Evolutionary conservation across 176 grass and related monocot genomes (phyloP).

Genomic region (Chrysopogon serrulatus): DNA sequence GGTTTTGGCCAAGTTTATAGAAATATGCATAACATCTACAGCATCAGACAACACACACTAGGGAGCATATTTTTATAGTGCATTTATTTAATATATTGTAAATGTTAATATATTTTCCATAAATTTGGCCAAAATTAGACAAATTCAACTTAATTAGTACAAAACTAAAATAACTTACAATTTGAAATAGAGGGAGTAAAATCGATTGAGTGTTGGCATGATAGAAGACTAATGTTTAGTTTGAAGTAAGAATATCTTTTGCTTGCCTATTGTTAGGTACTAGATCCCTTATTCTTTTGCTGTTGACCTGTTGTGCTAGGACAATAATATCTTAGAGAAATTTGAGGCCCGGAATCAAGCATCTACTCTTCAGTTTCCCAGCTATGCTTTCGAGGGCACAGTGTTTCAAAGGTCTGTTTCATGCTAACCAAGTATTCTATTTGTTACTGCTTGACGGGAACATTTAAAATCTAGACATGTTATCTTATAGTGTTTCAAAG

Average conservation of each 20-base stretch:
- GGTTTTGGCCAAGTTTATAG: too few species aligned
- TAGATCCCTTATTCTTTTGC: background rate
- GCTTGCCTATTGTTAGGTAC: background rate
- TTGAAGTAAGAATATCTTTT: conserved; percentile 6
- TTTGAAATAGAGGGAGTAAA: background rate
- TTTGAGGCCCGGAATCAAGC: conserved; percentile 68
- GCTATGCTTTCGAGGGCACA: conserved; percentile 47
- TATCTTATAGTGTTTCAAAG: too few species aligned
- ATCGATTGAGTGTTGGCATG: background rate
- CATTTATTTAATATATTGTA: too few species aligned
- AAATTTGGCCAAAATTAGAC: too few species aligned
- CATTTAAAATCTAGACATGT: too few species aligned
- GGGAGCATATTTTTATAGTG: background rate
- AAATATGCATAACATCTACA: too few species aligned
- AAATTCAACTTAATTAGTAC: too few species aligned
- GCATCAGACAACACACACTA: too few species aligned
- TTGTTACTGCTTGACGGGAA: background rate
- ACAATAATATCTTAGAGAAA: conserved; percentile 59
- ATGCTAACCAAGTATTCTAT: background rate
- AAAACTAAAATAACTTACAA: too few species aligned
- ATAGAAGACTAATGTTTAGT: background rate
- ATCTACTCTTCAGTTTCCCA: conserved; percentile 85
- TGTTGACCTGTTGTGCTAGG: conserved; percentile 53
- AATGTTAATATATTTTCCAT: too few species aligned
- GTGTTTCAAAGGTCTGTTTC: conserved; percentile 68